Evolutionary conservation across 1,139 yeast genomes (phyloP), one percentile per base, ranked within the genome.

Genomic region (Yamadazyma diospyri): DNA sequence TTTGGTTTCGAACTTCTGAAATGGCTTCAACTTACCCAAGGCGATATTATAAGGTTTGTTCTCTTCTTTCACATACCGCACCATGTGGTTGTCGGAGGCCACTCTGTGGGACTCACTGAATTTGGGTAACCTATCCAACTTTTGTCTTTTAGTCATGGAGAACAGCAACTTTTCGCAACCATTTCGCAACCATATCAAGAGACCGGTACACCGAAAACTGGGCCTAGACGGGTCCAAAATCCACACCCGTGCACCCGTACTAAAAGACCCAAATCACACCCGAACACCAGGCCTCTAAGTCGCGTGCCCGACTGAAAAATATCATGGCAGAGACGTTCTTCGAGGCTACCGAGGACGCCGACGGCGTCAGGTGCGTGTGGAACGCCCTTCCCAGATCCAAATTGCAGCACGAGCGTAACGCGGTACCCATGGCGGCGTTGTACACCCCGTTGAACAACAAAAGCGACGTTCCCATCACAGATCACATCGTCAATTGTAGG

Each of bases 341-440:
- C 58, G 97, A 89, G 58, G 75, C 76, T 28, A 74, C 77, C 49
- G 98, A 92, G 60, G 97, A 92, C 55, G 59, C 63, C 38, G 94
- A 89, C 54, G 98, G 97, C 36, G 79, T 88, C 31, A 78, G 97
- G 46, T 76, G 85, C 57, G 76, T 96, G 16, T 92, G 97, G 96
- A 89, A 86, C 57, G 76, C 78, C 31, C 69, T 92, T 35, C 88
- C 92, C 10, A 61, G 76, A 24, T 69, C 81, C 9, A 71, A 71
- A 45, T 64, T 73, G 28, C 83, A 79, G 37, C 78, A 79, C 34
- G 66, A 73, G 18, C 57, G 81, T 30, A 69, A 77, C 33, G 69
- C 76, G 1, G 68, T 81, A 6, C 89, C 89, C 1, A 53, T 80
- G 36, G 81, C 83, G 0, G 67, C 83, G 20, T 49, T 81, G 39